Evolutionary conservation across 805 yeast species (phyloP).

Genomic region (Maudiozyma pseudohumilis): DNA sequence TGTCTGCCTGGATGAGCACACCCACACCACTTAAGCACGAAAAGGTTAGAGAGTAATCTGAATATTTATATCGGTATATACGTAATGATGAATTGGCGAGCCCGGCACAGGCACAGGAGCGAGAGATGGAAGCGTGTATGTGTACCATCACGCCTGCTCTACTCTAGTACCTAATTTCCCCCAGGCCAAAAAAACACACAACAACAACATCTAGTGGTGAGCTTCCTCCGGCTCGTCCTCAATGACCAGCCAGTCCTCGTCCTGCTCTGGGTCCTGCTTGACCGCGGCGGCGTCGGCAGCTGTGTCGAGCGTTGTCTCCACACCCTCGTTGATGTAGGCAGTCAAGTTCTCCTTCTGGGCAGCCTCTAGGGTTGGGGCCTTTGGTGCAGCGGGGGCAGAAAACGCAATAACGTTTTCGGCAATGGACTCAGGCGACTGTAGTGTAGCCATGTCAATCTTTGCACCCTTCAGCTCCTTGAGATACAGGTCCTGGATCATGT

Average conservation of each 20-base stretch:
- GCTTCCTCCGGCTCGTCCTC: constrained; percentile 52
- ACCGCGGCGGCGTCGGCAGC: constrained; percentile 41
- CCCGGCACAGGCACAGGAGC: too few species aligned
- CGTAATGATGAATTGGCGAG: too few species aligned
- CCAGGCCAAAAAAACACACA: too few species aligned
- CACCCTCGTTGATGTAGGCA: constrained; percentile 59
- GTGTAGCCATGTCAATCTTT: constrained; percentile 58
- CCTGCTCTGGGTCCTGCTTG: constrained; percentile 22
- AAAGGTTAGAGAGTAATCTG: too few species aligned
- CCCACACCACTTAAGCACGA: too few species aligned
- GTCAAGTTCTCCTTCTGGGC: constrained; percentile 55
- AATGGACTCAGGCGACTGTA: constrained; percentile 44
- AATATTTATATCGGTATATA: too few species aligned
- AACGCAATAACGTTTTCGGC: constrained; percentile 75
- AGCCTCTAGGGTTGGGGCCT: constrained; percentile 60
- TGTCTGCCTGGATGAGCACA: too few species aligned
- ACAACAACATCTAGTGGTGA: constrained; percentile 1
- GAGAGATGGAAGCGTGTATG: too few species aligned
- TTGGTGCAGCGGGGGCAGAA: constrained; percentile 71
- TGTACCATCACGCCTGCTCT: too few species aligned
- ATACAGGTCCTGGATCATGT: constrained; percentile 78
- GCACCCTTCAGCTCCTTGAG: constrained; percentile 77
- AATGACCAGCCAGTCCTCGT: constrained; percentile 72
- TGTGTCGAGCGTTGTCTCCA: constrained; percentile 80
- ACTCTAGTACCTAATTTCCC: too few species aligned